A percentile compares a stretch with the other conserved stretches of the same genome.
Evolutionary conservation across 2,329 filamentous ascomycete genomes (phyloP).

Genomic region (Ramichloridium luteum): DNA sequence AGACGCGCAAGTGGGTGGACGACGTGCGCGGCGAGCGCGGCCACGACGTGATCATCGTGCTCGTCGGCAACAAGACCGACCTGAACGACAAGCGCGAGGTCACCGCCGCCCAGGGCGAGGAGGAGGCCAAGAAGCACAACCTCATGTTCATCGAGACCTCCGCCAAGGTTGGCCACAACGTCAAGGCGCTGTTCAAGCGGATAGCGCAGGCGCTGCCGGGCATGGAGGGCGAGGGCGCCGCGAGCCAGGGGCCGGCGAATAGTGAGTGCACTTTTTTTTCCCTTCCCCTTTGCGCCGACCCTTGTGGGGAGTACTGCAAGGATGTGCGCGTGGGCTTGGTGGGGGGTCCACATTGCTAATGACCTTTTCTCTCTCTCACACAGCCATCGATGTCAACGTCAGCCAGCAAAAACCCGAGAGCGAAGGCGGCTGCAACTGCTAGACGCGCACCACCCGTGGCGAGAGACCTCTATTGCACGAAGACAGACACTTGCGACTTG

Average conservation of each 20-base stretch:
- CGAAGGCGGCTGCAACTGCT: constrained; percentile 28
- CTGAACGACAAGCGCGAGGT: constrained; percentile 97
- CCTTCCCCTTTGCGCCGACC: constrained; percentile 1
- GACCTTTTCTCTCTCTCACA: background rate
- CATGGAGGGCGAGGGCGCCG: constrained; percentile 80
- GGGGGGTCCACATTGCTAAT: background rate
- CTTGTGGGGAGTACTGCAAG: too few relatives aligned
- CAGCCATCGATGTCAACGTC: constrained; percentile 28
- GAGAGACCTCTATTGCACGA: too few relatives aligned
- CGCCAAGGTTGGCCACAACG: constrained; percentile 94
- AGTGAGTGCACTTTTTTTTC: constrained; percentile 63
- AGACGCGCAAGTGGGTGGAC: constrained; percentile 98
- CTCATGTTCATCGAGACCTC: constrained; percentile 99
- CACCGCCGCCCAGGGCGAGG: constrained; percentile 89
- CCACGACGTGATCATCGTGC: constrained; percentile 96
- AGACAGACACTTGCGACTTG: too few relatives aligned
- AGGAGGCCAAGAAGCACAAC: constrained; percentile 95
- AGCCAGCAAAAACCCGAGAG: constrained; percentile 24
- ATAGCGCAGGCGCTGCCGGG: constrained; percentile 96
- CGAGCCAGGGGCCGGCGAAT: constrained; percentile 55
- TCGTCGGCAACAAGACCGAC: constrained; percentile 99
- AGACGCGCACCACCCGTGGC: too few relatives aligned
- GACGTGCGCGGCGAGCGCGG: constrained; percentile 93
- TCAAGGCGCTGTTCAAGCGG: constrained; percentile 92
- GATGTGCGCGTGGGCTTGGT: too few relatives aligned